Base-by-base conservation (phyloP, 2,329 filamentous ascomycete species). In the Arthrobotrys iridis region DNA sequence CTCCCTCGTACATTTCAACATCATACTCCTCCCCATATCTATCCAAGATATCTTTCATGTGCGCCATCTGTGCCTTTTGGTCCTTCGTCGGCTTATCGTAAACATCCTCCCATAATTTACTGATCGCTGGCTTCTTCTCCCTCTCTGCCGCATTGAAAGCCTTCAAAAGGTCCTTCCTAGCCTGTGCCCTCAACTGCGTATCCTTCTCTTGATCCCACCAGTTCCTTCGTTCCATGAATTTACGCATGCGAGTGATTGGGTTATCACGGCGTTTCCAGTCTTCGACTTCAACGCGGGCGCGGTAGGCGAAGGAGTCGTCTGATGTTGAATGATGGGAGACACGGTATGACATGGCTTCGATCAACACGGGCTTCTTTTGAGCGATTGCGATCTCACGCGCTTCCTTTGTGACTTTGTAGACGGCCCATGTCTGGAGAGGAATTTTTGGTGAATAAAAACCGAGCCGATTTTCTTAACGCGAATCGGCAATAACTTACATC, bases 311-410 rank as follows among this genome's bases (percentile, higher is more conserved):
- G 24, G 91, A 95, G 83, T 99, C 95, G 81, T 99, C 95, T 0
- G 91, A 95, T 0, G 95, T 99, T 82, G 93, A 97, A 84, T 99
- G 95, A 81, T 99, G 93, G 4, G 92, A 94, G 45, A 98, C 93
- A n/a, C 95, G 93, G 83, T 99, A 99, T 22, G 92, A 94, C 92
- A 99, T 96, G 66, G 93, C 93, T 83, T 99, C 95, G 41, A 99
- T 90, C 5, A 99, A 84, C 0, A 99, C 87, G 26, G 79, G 79
- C n/a, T 79, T 80, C 40, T 80, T 82, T 20, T 92, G 89, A 66
- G 90, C 85, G 2, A 98, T 86, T 0, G 94, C 93, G 80, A 94
- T 88, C 55, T 88, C 86, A 1, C 93, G 87, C 0, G 95, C 95
- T 81, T 88, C 87, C 80, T 88, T 88, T 22, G 91, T 95, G 0